Evolutionary conservation across 2,329 filamentous ascomycete genomes (phyloP), one percentile per base, ranked within the genome.

Genomic region (Paraphoma sp.): DNA sequence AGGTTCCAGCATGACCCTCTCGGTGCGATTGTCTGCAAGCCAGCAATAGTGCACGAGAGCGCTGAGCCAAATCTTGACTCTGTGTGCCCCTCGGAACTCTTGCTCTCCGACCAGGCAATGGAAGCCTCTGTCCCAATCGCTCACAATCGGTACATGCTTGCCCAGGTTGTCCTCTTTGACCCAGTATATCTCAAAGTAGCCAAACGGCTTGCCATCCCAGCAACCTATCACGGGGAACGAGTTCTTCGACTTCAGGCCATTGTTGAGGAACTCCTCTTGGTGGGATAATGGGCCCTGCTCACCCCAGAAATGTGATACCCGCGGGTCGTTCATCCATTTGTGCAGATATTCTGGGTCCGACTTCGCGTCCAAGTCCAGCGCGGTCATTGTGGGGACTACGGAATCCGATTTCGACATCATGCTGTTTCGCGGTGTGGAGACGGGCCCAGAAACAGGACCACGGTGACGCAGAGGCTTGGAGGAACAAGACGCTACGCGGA

Each of bases 111-210:
- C 85, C 40, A 99, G 81, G 11, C 95, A 87, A 70, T 99, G 95
- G 16, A 98, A 79, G 0, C 95, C 95, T 6, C 95, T 83, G 68
- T 98, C 94, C 77, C 90, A 98, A 68, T 97, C 91, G 7, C 85
- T 86, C 0, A 88, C 86, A 3, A 85, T 83, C 18, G 83, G 83
- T 0, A 96, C 77, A 62, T 92, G 83, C 46, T 83, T 84, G 0
- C 91, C 92, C 0, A 99, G 75, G 0, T 82, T 80, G 70, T 98
- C 95, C 73, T 99, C 95, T 70, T 96, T 97, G 3, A 95, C 92
- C 94, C 95, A 99, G 79, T 99, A 99, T 33, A 99, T 85, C 80
- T 99, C 95, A 73, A 99, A 97, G 74, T 96, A 99, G 0, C 93
- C 95, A 78, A 98, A 99, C 0, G 94, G 94, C 57, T 94, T 89